These are phyloP conservation scores for Apiotrichum gamsii DNA, from an alignment of 1,284 basidiomycete genomes.

Conservation along the genomic window DNA sequence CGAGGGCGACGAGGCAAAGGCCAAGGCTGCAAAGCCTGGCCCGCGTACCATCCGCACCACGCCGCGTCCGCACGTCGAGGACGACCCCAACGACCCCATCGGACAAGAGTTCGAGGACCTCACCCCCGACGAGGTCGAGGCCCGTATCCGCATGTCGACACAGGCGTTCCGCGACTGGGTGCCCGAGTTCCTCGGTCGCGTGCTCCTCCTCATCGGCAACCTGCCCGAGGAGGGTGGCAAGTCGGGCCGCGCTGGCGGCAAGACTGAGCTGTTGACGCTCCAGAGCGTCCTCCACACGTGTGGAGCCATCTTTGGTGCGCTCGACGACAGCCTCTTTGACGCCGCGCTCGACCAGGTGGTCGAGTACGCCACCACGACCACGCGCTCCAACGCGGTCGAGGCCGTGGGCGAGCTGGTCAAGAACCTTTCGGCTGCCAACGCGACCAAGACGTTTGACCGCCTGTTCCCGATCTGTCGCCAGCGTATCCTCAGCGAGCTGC, in stretches of 20 bases:
- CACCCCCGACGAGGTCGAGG: constrained; percentile 35
- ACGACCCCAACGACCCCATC: constrained; percentile 40
- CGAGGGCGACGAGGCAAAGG: constrained; percentile 26
- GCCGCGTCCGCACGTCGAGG: constrained; percentile 24
- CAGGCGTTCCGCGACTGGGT: constrained; percentile 65
- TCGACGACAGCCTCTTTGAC: constrained; percentile 82
- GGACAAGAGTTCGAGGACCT: constrained; percentile 37
- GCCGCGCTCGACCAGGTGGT: constrained; percentile 76
- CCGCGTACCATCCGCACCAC: constrained; percentile 25
- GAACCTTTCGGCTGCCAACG: constrained; percentile 74
- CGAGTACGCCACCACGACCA: constrained; percentile 73
- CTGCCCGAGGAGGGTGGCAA: constrained; percentile 69
- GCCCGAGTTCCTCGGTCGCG: constrained; percentile 73
- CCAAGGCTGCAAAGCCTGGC: constrained; percentile 16
- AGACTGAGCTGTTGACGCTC: constrained; percentile 42
- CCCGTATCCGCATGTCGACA: constrained; percentile 38
- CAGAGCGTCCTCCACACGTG: constrained; percentile 40
- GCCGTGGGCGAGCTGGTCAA: constrained; percentile 85
- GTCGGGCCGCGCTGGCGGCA: constrained; percentile 45
- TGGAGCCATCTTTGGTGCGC: constrained; percentile 70
- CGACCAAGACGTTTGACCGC: constrained; percentile 68
- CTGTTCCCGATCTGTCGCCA: constrained; percentile 72
- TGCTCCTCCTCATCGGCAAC: constrained; percentile 83
- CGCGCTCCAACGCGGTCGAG: constrained; percentile 77
- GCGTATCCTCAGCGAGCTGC: constrained; percentile 81